A percentile compares a stretch with the other conserved stretches of the same genome.
phyloP scores from a whole-genome alignment of 257 asterid genomes.

The Ilex aquifolium region DNA sequence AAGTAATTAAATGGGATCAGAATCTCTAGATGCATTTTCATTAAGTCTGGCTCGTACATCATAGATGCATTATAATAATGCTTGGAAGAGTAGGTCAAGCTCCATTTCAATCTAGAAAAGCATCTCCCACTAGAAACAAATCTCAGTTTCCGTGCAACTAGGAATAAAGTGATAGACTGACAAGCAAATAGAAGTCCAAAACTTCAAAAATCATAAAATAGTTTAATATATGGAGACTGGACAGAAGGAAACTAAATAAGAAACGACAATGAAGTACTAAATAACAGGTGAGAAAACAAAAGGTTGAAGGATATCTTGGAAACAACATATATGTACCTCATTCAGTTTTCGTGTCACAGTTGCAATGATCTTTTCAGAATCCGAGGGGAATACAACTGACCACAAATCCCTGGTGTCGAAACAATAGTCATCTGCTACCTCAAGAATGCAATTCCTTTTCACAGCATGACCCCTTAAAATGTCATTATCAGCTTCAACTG shows the following conservation, averaged over 20 bases:
- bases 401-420: slow-evolving; percentile 63
- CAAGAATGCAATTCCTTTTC: slow-evolving; percentile 45
- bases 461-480: slow-evolving; percentile 71
- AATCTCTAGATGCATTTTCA: background rate
- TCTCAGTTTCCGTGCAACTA: background rate
- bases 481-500: slow-evolving; percentile 57
- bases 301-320: slow-evolving; percentile 1
- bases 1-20: background rate
- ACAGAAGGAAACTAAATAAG: background rate
- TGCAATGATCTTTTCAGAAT: slow-evolving; percentile 79
- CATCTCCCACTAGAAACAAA: background rate
- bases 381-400: slow-evolving; percentile 84
- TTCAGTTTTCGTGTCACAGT: slow-evolving; percentile 65
- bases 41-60: no score
- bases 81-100: background rate
- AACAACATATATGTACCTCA: slow-evolving; percentile 47
- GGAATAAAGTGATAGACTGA: background rate
- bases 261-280: background rate
- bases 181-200: background rate
- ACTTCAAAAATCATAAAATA: background rate
- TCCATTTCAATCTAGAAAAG: background rate
- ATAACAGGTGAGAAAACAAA: slow-evolving; percentile 9
- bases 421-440: slow-evolving; percentile 59
- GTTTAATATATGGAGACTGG: background rate
- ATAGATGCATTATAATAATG: no score